Evolutionary conservation across 108 stramenopile species (phyloP).

Genomic region (Stephanodiscus minutulus): DNA sequence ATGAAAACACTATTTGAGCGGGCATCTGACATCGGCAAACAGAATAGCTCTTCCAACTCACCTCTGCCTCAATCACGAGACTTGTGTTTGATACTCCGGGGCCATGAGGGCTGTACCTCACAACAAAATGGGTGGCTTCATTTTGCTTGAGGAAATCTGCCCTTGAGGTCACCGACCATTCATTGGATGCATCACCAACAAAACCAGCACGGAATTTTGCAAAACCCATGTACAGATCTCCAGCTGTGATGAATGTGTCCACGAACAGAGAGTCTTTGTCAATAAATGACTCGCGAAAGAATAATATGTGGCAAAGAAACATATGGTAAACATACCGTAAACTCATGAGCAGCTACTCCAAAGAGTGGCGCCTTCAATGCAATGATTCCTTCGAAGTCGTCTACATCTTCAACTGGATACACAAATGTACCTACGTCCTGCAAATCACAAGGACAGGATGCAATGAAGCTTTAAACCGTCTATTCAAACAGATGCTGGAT

Average conservation of each 20-base stretch:
- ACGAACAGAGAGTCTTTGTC: not conserved
- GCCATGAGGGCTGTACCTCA: conserved; percentile 65
- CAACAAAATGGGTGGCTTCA: conserved; percentile 64
- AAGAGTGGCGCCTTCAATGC: conserved; percentile 54
- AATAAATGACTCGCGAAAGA: not conserved
- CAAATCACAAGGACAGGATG: not conserved
- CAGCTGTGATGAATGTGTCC: conserved; percentile 5
- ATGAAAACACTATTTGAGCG: not conserved
- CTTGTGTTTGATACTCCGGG: conserved; percentile 63
- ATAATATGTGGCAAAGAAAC: not conserved
- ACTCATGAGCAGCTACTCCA: conserved; percentile 57
- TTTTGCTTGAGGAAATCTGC: conserved; percentile 65
- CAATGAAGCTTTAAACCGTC: not conserved
- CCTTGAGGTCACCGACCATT: conserved; percentile 66
- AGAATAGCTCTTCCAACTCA: not conserved
- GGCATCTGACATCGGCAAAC: not conserved
- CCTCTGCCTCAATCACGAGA: conserved; percentile 81
- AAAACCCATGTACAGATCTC: conserved; percentile 87
- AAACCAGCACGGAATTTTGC: conserved; percentile 84
- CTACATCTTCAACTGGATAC: conserved; percentile 38
- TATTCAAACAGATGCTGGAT: not conserved
- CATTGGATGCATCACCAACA: conserved; percentile 56
- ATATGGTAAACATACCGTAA: conserved; percentile 53
- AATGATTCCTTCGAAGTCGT: conserved; percentile 61
- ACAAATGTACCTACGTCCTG: conserved; percentile 17